Percentiles rank a stretch among this genome's conserved stretches.
Evolutionary conservation across 2,329 filamentous ascomycete species (phyloP).

Genomic region (Dendryphion nanum): DNA sequence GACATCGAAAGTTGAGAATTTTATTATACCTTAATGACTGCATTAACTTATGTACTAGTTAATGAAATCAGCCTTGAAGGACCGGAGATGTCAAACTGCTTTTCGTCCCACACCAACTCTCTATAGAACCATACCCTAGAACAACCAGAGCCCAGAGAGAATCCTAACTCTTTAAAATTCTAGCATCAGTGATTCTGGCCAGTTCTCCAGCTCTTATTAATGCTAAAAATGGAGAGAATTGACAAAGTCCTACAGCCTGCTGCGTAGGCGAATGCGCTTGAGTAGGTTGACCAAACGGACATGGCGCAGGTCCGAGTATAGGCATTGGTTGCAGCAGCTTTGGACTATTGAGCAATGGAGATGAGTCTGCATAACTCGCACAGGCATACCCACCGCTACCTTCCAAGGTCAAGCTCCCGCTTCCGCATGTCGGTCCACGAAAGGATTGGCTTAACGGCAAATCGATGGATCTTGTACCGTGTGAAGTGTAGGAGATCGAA

Average conservation of each 20-base stretch:
- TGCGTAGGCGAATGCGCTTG: slow-evolving; percentile 17
- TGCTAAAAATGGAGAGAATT: slow-evolving; percentile 34
- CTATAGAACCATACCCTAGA: too few relatives aligned
- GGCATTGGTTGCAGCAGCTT: slow-evolving; percentile 38
- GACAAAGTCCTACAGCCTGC: slow-evolving; percentile 27
- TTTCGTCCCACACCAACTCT: too few relatives aligned
- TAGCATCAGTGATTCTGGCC: slow-evolving; percentile 32
- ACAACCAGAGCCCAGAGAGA: too few relatives aligned
- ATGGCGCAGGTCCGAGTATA: slow-evolving; percentile 25
- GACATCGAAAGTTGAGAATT: too few relatives aligned
- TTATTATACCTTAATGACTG: too few relatives aligned
- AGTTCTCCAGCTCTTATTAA: slow-evolving; percentile 39
- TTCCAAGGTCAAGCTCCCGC: slow-evolving; percentile 42
- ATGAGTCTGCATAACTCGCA: slow-evolving; percentile 9
- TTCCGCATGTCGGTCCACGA: slow-evolving; percentile 30
- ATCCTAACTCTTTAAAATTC: slow-evolving; percentile 19
- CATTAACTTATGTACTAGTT: too few relatives aligned
- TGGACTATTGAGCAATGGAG: slow-evolving; percentile 24
- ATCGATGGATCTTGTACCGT: slow-evolving; percentile 21
- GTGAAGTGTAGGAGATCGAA: slow-evolving; percentile 15
- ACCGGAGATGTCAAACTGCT: too few relatives aligned
- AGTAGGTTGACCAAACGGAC: slow-evolving; percentile 28
- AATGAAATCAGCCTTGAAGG: too few relatives aligned
- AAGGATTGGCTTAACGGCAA: slow-evolving; percentile 31
- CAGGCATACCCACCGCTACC: slow-evolving; percentile 14